Conservation (phyloP, 768 basidiomycete genomes). For the Neoboletus subvelutipes region DNA sequence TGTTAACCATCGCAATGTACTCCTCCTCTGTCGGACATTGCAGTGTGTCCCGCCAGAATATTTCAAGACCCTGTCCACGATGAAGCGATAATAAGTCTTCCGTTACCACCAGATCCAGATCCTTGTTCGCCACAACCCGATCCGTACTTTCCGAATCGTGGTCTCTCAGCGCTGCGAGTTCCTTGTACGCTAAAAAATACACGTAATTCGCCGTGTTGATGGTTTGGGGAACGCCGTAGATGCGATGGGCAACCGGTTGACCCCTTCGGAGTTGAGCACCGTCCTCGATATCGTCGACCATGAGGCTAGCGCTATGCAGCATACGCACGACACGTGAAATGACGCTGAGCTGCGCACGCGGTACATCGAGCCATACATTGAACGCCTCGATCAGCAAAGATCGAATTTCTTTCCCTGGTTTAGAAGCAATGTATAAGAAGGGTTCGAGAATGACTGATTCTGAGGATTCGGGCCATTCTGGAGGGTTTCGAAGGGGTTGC, state of each 20-base stretch:
- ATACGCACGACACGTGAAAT: constrained; percentile 87
- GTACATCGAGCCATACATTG: constrained; percentile 88
- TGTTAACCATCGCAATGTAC: constrained; percentile 94
- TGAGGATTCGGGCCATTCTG: constrained; percentile 37
- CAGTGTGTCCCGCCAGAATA: constrained; percentile 91
- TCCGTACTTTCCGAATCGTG: neutral
- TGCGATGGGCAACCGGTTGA: constrained; percentile 87
- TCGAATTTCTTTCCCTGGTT: constrained; percentile 92
- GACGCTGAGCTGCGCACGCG: constrained; percentile 61
- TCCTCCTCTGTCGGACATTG: constrained; percentile 93
- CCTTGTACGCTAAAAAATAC: constrained; percentile 90
- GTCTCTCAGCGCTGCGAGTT: constrained; percentile 44
- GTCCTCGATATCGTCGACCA: constrained; percentile 97
- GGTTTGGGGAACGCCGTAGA: constrained; percentile 94
- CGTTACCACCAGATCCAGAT: constrained; percentile 51
- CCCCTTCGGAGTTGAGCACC: constrained; percentile 86
- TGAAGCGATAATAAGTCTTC: constrained; percentile 81
- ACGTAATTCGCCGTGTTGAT: constrained; percentile 98
- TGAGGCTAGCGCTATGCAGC: constrained; percentile 90
- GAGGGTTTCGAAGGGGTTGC: constrained; percentile 17
- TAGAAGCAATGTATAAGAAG: constrained; percentile 76
- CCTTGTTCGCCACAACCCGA: constrained; percentile 63
- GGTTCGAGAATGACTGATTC: constrained; percentile 69
- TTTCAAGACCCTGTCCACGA: constrained; percentile 91
- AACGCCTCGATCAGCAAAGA: constrained; percentile 87